Evolutionary conservation across 352 stramenopile genomes (phyloP), one percentile per base, ranked within the genome.

Genomic region (Pythium rhizo-oryzae): DNA sequence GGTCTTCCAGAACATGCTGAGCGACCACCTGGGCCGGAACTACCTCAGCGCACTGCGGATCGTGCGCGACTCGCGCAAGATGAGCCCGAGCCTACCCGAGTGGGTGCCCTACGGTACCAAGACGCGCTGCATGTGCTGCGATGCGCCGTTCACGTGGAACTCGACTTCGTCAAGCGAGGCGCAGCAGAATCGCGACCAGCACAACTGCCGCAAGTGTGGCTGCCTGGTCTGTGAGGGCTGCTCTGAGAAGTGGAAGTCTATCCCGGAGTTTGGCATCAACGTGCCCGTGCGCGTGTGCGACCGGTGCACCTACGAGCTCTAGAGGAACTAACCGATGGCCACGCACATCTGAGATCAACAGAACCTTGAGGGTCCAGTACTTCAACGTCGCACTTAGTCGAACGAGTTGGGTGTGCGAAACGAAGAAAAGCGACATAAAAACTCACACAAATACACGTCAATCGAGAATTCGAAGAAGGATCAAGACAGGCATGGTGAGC

Each of bases 101-200:
- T 96, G 88, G 88, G 71, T 92, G 8, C 76, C 84, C 19, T 96
- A 92, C 54, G 86, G 85, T 59, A 94, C 86, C 4, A 91, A 93
- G 70, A 92, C 85, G 30, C 84, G 85, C 16, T 96, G 88, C 74
- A 92, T 94, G 89, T 94, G 85, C 75, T 96, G 89, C 67, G 87
- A 95, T 65, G 87, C 80, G 23, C 86, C 87, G 21, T 96, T 96
- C 66, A 96, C 89, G 51, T 96, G 89, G 89, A 94, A 94, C 67
- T 94, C 86, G 69, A 96, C 88, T 55, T 95, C 87, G n/a, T 89
- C 77, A n/a, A 96, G 87, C 56, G 87, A 97, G 56, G 89, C 91
- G 3, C 91, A 97, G 69, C 82, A 92, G 58, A 94, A 94, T 51
- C 83, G 84, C 35, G 91, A 97, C 72, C 90, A 97, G 72, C 89